A percentile compares a stretch with the other conserved stretches of the same genome.
These are phyloP conservation scores for Cucurbita moschata DNA, from an alignment of 306 rosid species.

Conservation along the genomic window DNA sequence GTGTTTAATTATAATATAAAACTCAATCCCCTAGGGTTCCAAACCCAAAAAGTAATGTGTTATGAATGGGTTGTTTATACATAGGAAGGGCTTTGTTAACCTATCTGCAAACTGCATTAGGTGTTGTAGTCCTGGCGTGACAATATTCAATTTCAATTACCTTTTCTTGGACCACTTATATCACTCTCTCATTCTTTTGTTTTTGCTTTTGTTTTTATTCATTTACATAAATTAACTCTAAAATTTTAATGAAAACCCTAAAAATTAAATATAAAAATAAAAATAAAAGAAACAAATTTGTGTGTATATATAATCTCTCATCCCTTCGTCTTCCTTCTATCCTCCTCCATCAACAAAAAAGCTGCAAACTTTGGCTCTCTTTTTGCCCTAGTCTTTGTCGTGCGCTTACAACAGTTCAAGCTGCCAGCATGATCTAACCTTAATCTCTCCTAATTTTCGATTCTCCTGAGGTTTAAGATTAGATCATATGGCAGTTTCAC, in stretches of 20 bases:
- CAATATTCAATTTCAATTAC: slow-evolving; percentile 8
- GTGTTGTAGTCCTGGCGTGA: slow-evolving; percentile 8
- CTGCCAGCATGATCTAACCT: slow-evolving; percentile 10
- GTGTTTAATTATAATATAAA: not conserved
- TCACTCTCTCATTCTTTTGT: slow-evolving; percentile 1
- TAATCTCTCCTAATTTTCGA: not conserved
- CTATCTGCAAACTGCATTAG: slow-evolving; percentile 5
- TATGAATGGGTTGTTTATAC: not conserved
- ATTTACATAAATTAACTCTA: not conserved
- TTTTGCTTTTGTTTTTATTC: slow-evolving; percentile 6
- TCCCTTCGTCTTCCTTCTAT: not conserved
- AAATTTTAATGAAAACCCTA: not conserved
- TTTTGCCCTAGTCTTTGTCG: slow-evolving; percentile 3
- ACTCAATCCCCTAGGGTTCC: no score
- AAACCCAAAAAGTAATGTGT: not conserved
- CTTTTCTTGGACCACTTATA: slow-evolving; percentile 3
- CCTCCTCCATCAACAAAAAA: not conserved
- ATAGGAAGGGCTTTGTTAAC: not conserved
- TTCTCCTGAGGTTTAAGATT: not conserved
- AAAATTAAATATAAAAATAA: not conserved
- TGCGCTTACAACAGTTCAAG: slow-evolving; percentile 6
- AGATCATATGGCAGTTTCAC: slow-evolving; percentile 9
- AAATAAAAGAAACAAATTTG: not conserved
- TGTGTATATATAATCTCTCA: not conserved
- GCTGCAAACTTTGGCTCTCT: not conserved